Evolutionary conservation across 495 filamentous ascomycete genomes (phyloP).

Genomic region (Trichoderma reesei): DNA sequence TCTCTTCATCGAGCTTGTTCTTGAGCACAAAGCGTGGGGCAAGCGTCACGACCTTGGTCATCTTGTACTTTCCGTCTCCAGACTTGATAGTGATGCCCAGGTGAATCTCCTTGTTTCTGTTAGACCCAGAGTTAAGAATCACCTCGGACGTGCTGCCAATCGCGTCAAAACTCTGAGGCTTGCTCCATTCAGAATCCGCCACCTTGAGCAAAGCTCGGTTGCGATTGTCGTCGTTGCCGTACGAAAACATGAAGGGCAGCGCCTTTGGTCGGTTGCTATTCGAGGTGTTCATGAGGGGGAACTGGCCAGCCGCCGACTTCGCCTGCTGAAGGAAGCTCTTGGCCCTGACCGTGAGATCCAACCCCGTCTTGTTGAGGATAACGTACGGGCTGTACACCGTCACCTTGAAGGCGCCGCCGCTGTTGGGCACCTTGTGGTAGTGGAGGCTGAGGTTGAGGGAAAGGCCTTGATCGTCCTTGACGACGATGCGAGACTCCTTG

Average conservation of each 20-base stretch:
- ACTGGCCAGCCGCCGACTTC: slow-evolving; percentile 71
- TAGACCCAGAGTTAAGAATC: slow-evolving; percentile 56
- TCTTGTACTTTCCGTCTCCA: slow-evolving; percentile 93
- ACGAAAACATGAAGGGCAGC: slow-evolving; percentile 93
- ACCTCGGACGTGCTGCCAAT: slow-evolving; percentile 87
- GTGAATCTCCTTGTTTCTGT: slow-evolving; percentile 70
- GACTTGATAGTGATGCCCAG: slow-evolving; percentile 79
- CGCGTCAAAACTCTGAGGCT: slow-evolving; percentile 96
- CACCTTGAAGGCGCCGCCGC: slow-evolving; percentile 92
- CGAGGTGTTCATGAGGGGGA: slow-evolving; percentile 31
- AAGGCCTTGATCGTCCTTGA: slow-evolving; percentile 74
- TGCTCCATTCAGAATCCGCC: slow-evolving; percentile 87
- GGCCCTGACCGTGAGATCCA: slow-evolving; percentile 79
- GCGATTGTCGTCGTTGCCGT: slow-evolving; percentile 69
- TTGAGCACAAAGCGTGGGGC: slow-evolving; percentile 89
- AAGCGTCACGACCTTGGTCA: slow-evolving; percentile 91
- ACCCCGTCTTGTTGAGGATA: slow-evolving; percentile 86
- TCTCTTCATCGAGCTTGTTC: slow-evolving; percentile 79
- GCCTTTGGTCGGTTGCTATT: slow-evolving; percentile 50
- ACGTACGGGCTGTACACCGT: slow-evolving; percentile 90
- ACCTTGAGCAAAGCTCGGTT: slow-evolving; percentile 83
- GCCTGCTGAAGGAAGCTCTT: slow-evolving; percentile 78
- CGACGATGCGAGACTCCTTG: slow-evolving; percentile 66
- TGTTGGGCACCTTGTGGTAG: slow-evolving; percentile 85
- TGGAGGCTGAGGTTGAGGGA: slow-evolving; percentile 75